phyloP scores from a whole-genome alignment of 805 yeast genomes.

The Kregervanrija fluxuum region DNA sequence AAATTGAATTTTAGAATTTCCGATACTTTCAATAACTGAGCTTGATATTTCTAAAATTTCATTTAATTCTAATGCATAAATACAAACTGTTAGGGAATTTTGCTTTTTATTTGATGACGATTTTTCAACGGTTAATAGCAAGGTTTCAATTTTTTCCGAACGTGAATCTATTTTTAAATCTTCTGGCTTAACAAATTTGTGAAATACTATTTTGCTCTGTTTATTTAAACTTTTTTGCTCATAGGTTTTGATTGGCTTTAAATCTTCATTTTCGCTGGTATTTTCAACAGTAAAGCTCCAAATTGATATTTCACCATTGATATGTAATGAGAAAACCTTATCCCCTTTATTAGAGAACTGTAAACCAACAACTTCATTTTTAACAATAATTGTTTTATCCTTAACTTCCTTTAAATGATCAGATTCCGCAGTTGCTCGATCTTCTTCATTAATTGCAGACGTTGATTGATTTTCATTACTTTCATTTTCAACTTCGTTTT shows the following conservation, averaged over 20 bases:
- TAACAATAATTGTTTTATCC: slow-evolving; percentile 21
- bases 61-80: slow-evolving; percentile 20
- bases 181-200: slow-evolving; percentile 22
- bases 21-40: slow-evolving; percentile 18
- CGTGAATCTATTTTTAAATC: slow-evolving; percentile 17
- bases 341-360: slow-evolving; percentile 23
- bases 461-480: slow-evolving; percentile 23
- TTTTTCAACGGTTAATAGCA: slow-evolving; percentile 19
- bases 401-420: slow-evolving; percentile 28
- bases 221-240: slow-evolving; percentile 9
- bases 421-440: slow-evolving; percentile 24
- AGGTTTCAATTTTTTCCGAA: slow-evolving; percentile 13
- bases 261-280: slow-evolving; percentile 2
- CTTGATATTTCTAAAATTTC: slow-evolving; percentile 24
- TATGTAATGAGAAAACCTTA: slow-evolving; percentile 24
- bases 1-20: slow-evolving; percentile 8
- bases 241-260: slow-evolving; percentile 6
- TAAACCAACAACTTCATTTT: slow-evolving; percentile 19
- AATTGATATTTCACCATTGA: slow-evolving; percentile 25
- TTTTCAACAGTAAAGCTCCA: slow-evolving; percentile 15
- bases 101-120: slow-evolving; percentile 4
- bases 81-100: slow-evolving; percentile 17
- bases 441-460: slow-evolving; percentile 24
- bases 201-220: slow-evolving; percentile 12
- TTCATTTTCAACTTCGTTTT: slow-evolving; percentile 14